These are phyloP conservation scores for Colletotrichum scovillei DNA, from an alignment of 2,329 filamentous ascomycete species.

Conservation along the genomic window DNA sequence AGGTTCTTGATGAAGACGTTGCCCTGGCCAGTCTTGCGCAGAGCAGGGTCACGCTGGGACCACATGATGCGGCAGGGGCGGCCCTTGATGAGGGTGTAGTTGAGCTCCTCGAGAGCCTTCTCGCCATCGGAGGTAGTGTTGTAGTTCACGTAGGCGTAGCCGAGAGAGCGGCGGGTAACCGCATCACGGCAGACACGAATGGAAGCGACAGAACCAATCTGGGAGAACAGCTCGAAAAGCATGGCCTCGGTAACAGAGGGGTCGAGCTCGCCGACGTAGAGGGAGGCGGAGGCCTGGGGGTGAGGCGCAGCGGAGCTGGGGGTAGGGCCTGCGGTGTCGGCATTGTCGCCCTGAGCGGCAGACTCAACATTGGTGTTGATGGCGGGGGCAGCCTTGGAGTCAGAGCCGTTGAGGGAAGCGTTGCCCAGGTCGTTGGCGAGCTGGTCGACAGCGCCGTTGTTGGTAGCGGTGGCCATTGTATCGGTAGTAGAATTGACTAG, in stretches of 20 bases:
- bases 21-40: conserved; percentile 98
- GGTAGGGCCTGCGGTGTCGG: conserved; percentile 74
- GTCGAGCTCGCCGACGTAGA: conserved; percentile 99
- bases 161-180: conserved; percentile 97
- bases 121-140: conserved; percentile 97
- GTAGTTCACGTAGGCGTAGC: conserved; percentile 99
- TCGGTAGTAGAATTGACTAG: conserved; percentile 37
- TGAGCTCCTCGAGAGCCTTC: conserved; percentile 98
- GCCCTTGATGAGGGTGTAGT: conserved; percentile 99
- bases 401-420: conserved; percentile 75
- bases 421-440: conserved; percentile 82
- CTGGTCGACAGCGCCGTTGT: conserved; percentile 77
- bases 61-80: conserved; percentile 99
- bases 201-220: conserved; percentile 97
- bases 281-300: conserved; percentile 91
- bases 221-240: conserved; percentile 99
- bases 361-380: conserved; percentile 77
- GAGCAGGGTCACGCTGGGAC: conserved; percentile 98
- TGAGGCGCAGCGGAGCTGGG: conserved; percentile 80
- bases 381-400: conserved; percentile 74
- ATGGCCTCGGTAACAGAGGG: conserved; percentile 97
- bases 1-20: conserved; percentile 99
- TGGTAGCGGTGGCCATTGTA: conserved; percentile 71
- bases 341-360: conserved; percentile 65
- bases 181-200: conserved; percentile 99